Evolutionary conservation across 2,329 filamentous ascomycete genomes (phyloP), one percentile per base, ranked within the genome.

Genomic region (Botrytis paeoniae): DNA sequence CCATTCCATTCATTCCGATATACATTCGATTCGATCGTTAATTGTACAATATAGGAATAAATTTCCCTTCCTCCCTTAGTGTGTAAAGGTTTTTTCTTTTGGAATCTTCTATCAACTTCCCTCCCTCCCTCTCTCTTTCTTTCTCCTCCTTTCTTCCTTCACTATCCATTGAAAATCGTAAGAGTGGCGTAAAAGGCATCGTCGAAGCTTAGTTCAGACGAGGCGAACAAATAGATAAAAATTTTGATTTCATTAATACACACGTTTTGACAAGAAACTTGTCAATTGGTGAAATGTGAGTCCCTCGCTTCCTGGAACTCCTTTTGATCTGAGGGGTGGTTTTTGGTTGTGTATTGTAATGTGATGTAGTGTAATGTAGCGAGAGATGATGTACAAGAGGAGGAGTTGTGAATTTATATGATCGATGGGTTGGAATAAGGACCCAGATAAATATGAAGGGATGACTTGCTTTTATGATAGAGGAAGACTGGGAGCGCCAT

Each of bases 1-100:
- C 22, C 60, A 62, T 39, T n/a, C 22, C 25, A 20, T 32, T 63
- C 20, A 39, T 54, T 64, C 32, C 32, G 63, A 54, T 71, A 71
- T 64, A 71, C 59, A 71, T 48, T 29, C 45, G 43, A 64, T 54
- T 57, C 10, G n/a, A 71, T 54, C 43, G 43, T 51, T 71, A 41
- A 32, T 71, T 64, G 25, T 65, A 70, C 43, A 70, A 39, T 64
- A 51, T 32, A 70, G 35, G 69, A 57, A 71, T 20, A 66, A 37
- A 18, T 37, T 35, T n/a, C n/a, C n/a, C 6, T 59, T 43, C 48
- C 12, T 16, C 25, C 20, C 20, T 48, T 14, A 57, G 14, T 29
- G 1, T 8, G n/a, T 29, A n/a, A 57, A 18, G 51, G 6, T 4
- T 9, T 57, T 57, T 18, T 51, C 43, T 45, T 20, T 9, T 3